Base-by-base conservation (phyloP, 169 alveolate species). In the Plasmodium coatneyi region DNA sequence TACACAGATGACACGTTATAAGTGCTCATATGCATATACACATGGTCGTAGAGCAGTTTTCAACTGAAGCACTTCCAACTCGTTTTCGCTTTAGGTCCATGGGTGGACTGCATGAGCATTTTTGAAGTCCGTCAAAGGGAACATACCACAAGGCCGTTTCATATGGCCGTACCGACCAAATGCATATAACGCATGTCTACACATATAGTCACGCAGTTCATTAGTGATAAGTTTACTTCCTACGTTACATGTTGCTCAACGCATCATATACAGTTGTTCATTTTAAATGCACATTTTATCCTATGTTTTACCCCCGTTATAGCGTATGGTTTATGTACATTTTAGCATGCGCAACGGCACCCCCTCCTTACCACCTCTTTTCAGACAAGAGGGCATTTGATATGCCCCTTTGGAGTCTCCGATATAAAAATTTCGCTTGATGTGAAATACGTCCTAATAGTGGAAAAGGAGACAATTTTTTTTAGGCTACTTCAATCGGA, bases 381-480 rank as follows among this genome's bases (percentile, higher is more conserved):
- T 52, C 54, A 87, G 93, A n/a, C 43, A 46, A 87, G 93, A 30
- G 93, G 93, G 5, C 93, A 87, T 41, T 87, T 92, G 14, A 92
- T 81, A 93, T 80, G 83, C 22, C 92, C 95, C 14, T 86, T 95
- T 52, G 94, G 93, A n/a, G 32, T 92, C 12, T 6, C 89, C 14
- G 92, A 82, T 46, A 80, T 95, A 66, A 39, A 36, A 43, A 80
- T 96, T 46, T 76, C 94, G 22, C 93, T 92, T 39, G 91, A 90
- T 22, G 94, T 93, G 5, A 56, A 92, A 54, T 92, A 92, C 72
- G 84, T 80, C 66, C 49, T 92, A 82, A 93, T 95, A 49, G 86
- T 95, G 34, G 96, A 95, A 80, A 95, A 95, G 82, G 96, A 95
- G 32, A 95, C 96, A 0, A 79, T 95, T 7, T 95, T 82, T 92